Conservation (phyloP, 2,329 filamentous ascomycete species). For the Sporothrix inflata region DNA sequence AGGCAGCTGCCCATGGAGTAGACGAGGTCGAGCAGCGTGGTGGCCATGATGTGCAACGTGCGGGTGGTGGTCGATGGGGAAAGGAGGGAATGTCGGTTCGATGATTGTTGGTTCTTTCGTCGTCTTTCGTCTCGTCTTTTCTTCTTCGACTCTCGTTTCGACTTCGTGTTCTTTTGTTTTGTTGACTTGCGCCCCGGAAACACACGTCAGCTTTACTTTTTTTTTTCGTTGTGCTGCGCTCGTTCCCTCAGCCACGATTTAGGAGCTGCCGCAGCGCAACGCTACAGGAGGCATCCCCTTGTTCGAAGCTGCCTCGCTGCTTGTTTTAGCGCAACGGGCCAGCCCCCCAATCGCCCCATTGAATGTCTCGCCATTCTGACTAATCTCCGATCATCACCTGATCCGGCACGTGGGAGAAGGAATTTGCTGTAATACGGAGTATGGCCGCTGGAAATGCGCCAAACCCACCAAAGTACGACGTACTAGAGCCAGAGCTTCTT, state of each 20-base stretch:
- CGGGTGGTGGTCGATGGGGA: background rate
- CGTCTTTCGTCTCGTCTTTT: background rate
- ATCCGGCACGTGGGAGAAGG: background rate
- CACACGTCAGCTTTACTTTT: conserved; percentile 23
- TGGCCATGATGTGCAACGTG: conserved; percentile 61
- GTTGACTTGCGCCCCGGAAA: background rate
- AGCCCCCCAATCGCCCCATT: background rate
- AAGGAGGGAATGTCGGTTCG: background rate
- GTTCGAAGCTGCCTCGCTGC: conserved; percentile 6
- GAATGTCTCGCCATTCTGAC: background rate
- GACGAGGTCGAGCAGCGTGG: conserved; percentile 83
- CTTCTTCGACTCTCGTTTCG: background rate
- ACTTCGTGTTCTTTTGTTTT: background rate
- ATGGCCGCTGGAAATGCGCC: no score
- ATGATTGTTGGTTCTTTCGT: background rate
- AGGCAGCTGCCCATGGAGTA: conserved; percentile 94
- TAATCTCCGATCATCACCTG: background rate
- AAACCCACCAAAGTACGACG: no score
- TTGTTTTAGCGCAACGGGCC: background rate
- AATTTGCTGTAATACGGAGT: no score
- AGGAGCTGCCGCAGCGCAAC: conserved; percentile 16
- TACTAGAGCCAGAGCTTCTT: background rate
- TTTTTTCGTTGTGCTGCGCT: conserved; percentile 11
- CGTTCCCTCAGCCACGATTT: conserved; percentile 20
- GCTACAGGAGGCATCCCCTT: background rate